phyloP scores from a whole-genome alignment of 1,284 basidiomycete species.

The Austroboletus niveus region DNA sequence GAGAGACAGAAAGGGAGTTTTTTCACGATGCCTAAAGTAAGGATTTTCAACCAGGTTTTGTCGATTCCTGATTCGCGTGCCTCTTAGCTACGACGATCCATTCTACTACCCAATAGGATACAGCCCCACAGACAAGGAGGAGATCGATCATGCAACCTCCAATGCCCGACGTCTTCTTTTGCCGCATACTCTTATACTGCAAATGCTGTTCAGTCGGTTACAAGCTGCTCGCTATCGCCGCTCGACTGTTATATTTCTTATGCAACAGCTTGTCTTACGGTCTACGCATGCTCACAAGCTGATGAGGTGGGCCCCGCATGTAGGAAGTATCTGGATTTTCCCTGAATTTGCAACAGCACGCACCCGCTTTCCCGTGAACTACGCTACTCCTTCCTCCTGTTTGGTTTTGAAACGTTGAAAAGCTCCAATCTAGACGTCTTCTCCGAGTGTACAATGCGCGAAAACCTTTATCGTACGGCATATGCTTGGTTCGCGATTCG shows the following conservation, averaged over 20 bases:
- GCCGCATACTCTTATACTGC: constrained; percentile 84
- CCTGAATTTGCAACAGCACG: constrained; percentile 52
- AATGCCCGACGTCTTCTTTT: constrained; percentile 75
- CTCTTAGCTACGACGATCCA: constrained; percentile 76
- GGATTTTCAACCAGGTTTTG: constrained; percentile 28
- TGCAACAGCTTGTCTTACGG: constrained; percentile 82
- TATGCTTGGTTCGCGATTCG: constrained; percentile 92
- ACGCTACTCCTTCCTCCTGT: constrained; percentile 85
- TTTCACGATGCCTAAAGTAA: constrained; percentile 79
- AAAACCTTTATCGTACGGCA: constrained; percentile 76
- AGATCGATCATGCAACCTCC: constrained; percentile 72
- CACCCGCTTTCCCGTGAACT: constrained; percentile 91
- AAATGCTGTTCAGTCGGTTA: constrained; percentile 90
- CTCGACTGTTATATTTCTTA: constrained; percentile 81
- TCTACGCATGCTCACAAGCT: constrained; percentile 65
- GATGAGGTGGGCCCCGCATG: constrained; percentile 60
- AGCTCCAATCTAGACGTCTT: constrained; percentile 85
- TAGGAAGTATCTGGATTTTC: background rate
- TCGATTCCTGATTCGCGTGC: constrained; percentile 7
- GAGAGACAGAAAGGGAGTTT: constrained; percentile 75
- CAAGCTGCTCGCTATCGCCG: constrained; percentile 92
- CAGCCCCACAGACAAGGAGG: constrained; percentile 85
- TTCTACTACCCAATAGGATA: constrained; percentile 88
- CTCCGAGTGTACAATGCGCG: constrained; percentile 78
- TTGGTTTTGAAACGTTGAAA: constrained; percentile 91